Percentiles rank a stretch among this genome's conserved stretches.
phyloP scores from a whole-genome alignment of 768 basidiomycete genomes.

The Amanita phalloides region DNA sequence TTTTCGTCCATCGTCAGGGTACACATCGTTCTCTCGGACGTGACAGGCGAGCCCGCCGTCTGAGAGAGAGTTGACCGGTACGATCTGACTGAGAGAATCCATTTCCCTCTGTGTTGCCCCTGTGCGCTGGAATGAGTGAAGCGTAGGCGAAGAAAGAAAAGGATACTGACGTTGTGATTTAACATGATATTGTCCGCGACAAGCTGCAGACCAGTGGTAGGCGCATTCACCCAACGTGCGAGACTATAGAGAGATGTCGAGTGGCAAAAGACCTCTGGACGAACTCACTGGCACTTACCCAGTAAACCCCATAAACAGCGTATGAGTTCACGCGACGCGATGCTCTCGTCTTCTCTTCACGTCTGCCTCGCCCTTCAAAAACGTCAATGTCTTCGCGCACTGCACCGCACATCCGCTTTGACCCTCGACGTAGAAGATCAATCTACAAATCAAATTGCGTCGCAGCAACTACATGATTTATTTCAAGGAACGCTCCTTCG shows the following conservation, averaged over 20 bases:
- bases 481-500: conserved; percentile 65
- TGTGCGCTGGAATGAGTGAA: conserved; percentile 18
- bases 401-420: conserved; percentile 4
- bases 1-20: conserved; percentile 72
- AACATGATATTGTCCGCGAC: conserved; percentile 57
- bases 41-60: conserved; percentile 36
- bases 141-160: conserved; percentile 7
- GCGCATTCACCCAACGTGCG: conserved; percentile 79
- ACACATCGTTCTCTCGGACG: conserved; percentile 61
- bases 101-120: conserved; percentile 53
- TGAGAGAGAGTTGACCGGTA: conserved; percentile 66
- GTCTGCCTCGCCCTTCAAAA: conserved; percentile 1
- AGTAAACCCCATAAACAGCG: conserved; percentile 45
- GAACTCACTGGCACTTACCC: conserved; percentile 25
- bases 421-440: conserved; percentile 13
- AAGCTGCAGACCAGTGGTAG: conserved; percentile 55
- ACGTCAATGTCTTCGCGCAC: conserved; percentile 9
- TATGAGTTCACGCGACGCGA: conserved; percentile 18
- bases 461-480: conserved; percentile 49
- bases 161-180: conserved; percentile 49
- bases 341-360: neutral
- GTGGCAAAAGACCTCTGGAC: neutral
- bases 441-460: conserved; percentile 40
- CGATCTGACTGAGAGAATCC: conserved; percentile 62
- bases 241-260: conserved; percentile 30